These are phyloP conservation scores for Colletotrichum siamense DNA, from an alignment of 2,329 filamentous ascomycete genomes.

Conservation along the genomic window DNA sequence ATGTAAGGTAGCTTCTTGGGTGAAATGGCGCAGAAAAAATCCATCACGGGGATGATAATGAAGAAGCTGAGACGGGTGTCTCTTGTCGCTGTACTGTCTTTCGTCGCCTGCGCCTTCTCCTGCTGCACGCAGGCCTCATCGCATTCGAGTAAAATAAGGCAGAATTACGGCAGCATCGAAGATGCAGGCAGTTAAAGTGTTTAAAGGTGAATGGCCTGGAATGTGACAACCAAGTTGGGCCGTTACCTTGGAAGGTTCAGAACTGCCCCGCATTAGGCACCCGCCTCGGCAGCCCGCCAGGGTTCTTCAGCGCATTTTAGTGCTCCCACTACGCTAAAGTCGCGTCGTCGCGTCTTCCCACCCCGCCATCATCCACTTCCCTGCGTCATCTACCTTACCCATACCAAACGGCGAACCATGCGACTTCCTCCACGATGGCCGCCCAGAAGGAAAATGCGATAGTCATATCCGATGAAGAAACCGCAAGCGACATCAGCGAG, in stretches of 20 bases:
- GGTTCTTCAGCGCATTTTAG: neutral
- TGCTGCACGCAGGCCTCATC: accelerated
- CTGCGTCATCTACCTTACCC: neutral
- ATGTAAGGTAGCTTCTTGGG: neutral
- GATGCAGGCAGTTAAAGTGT: too few species aligned
- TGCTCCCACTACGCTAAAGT: neutral
- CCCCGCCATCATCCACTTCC: neutral
- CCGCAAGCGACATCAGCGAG: neutral
- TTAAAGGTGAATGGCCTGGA: too few species aligned
- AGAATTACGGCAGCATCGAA: too few species aligned
- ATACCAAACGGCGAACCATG: neutral
- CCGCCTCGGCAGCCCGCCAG: neutral
- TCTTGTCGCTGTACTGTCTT: neutral
- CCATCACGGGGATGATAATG: neutral
- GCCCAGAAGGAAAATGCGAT: neutral
- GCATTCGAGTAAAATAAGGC: neutral
- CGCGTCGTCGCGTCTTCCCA: conserved; percentile 6
- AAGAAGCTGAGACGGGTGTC: neutral
- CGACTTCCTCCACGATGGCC: neutral
- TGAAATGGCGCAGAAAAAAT: neutral
- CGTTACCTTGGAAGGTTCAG: too few species aligned
- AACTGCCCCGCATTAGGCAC: neutral
- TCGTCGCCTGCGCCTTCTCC: neutral
- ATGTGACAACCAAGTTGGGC: too few species aligned
- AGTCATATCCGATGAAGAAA: conserved; percentile 12